Conservation (phyloP, 2,329 filamentous ascomycete genomes). For the Fonsecaea pedrosoi region DNA sequence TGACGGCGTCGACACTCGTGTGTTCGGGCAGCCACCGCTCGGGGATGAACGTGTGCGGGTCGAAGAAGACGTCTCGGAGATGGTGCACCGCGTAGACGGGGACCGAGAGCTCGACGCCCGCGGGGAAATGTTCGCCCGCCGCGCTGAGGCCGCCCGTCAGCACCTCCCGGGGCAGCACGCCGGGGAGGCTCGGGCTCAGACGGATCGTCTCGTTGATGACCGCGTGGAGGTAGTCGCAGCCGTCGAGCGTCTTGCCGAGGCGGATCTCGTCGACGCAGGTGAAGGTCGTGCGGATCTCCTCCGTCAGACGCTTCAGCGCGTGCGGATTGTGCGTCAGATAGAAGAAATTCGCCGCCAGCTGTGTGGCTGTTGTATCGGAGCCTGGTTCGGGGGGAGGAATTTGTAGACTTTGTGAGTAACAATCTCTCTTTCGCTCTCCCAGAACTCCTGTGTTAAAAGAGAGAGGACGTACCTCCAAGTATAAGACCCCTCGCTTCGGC, state of each 20-base stretch:
- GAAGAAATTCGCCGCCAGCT: constrained; percentile 43
- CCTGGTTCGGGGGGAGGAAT: background rate
- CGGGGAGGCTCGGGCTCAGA: constrained; percentile 44
- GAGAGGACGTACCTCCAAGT: constrained; percentile 11
- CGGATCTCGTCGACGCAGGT: constrained; percentile 47
- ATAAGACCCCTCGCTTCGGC: constrained; percentile 10
- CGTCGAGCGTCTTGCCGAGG: constrained; percentile 45
- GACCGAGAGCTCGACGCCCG: constrained; percentile 44
- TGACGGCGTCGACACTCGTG: constrained; percentile 49
- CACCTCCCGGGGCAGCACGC: constrained; percentile 44
- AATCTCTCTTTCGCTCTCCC: background rate
- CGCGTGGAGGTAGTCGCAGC: constrained; percentile 50
- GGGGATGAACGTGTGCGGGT: constrained; percentile 34
- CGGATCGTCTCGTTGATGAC: constrained; percentile 53
- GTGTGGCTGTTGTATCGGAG: constrained; percentile 40
- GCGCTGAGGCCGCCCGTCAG: constrained; percentile 42
- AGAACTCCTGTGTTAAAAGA: background rate
- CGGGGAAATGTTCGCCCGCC: constrained; percentile 42
- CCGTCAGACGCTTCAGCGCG: constrained; percentile 41
- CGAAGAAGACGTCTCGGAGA: constrained; percentile 43
- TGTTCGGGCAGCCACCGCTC: constrained; percentile 42
- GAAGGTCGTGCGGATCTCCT: constrained; percentile 47
- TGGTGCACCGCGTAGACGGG: constrained; percentile 46
- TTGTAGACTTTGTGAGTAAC: background rate
- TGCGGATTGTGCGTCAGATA: constrained; percentile 48